Base-by-base conservation (phyloP, 2,329 filamentous ascomycete genomes). In the Colletotrichum musae region DNA sequence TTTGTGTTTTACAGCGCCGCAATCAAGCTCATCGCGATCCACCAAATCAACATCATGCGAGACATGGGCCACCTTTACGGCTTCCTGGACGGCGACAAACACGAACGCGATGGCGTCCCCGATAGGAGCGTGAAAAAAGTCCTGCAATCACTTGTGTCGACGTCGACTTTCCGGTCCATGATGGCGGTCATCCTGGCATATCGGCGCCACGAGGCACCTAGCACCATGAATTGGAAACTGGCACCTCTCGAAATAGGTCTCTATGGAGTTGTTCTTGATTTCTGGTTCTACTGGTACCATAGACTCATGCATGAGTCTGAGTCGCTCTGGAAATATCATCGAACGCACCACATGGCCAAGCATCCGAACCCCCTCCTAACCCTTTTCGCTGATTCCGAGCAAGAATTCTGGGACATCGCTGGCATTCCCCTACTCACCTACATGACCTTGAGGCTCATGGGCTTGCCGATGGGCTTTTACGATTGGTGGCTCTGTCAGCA, bases 401-500 rank as follows among this genome's bases (percentile, higher is more conserved):
- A 84, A 63, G 81, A 83, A 60, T 72, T 83, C 7, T 80, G 82
- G 64, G 81, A 84, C 58, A 81, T 83, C 36, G 77, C 76, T 6
- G 79, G 77, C n/a, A 78, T 84, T 9, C 82, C 82, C 0, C 67
- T 83, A 21, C 70, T 82, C 58, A 77, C 82, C 2, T 84, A 78
- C 70, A 74, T 74, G 48, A 79, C 75, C 1, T 64, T 84, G 43
- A 80, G 77, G 63, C 10, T 68, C 5, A 9, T 75, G 41, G 81
- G 81, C 0, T 56, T 84, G 4, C 82, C 81, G 0, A 80, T 84
- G 79, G 81, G 80, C 2, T 85, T 85, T 71, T 84, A 84, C 57
- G 82, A 84, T 50, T 83, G 80, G 81, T 85, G 82, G 82, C 70
- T 85, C 18, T 84, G 82, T 71, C 79, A 83, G 59, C 76, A 81